Evolutionary conservation across 2,329 filamentous ascomycete genomes (phyloP).

Genomic region (Waltergamsia citrina): DNA sequence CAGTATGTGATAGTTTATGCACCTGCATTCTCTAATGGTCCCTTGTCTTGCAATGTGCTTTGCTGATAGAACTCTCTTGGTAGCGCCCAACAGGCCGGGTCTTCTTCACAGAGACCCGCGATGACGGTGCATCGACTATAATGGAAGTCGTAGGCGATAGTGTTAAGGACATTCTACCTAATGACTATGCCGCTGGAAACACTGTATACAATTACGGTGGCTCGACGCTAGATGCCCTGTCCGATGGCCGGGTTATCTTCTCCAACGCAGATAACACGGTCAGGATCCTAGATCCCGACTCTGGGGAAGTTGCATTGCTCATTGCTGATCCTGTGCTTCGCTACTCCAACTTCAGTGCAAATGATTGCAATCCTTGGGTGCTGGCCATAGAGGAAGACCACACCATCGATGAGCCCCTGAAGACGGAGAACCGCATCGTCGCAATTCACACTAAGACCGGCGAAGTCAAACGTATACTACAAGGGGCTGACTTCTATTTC

Average conservation of each 20-base stretch:
- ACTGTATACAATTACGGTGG: slow-evolving; percentile 45
- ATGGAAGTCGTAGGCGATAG: slow-evolving; percentile 24
- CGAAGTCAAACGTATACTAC: slow-evolving; percentile 24
- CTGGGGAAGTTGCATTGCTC: slow-evolving; percentile 20
- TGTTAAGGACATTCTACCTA: slow-evolving; percentile 30
- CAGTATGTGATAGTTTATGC: slow-evolving; percentile 12
- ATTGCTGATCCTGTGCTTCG: slow-evolving; percentile 22
- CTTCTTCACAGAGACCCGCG: slow-evolving; percentile 26
- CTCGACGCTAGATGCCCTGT: slow-evolving; percentile 27
- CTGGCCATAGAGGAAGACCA: slow-evolving; percentile 45
- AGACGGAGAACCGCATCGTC: slow-evolving; percentile 27
- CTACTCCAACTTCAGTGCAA: slow-evolving; percentile 36
- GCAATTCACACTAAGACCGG: slow-evolving; percentile 30
- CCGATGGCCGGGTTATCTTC: slow-evolving; percentile 33
- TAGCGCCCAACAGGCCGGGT: slow-evolving; percentile 17
- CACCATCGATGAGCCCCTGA: slow-evolving; percentile 17
- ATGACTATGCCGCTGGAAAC: slow-evolving; percentile 30
- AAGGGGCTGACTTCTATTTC: slow-evolving; percentile 42
- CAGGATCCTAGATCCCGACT: slow-evolving; percentile 28
- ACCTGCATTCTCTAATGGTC: background rate
- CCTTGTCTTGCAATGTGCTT: background rate
- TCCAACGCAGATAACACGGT: slow-evolving; percentile 32
- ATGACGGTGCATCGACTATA: slow-evolving; percentile 32
- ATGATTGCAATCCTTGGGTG: slow-evolving; percentile 28
- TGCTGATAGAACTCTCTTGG: background rate